Evolutionary conservation across 352 stramenopile species (phyloP).

Genomic region (Halophytophthora batemanensis): DNA sequence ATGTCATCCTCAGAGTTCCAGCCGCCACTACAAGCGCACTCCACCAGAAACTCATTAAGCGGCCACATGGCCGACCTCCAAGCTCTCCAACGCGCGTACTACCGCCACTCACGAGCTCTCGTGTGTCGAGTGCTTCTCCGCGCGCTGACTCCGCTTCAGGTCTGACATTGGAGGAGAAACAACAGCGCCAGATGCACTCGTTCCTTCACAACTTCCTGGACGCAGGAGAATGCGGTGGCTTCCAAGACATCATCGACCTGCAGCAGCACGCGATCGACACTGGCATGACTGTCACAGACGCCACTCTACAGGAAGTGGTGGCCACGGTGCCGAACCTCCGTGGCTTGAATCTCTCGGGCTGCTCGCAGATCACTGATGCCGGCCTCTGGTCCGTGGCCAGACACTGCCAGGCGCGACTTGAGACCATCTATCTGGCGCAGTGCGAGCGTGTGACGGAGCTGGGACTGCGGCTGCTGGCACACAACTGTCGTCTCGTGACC

Average conservation of each 20-base stretch:
- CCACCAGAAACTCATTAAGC: slow-evolving; percentile 33
- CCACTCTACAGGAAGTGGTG: slow-evolving; percentile 89
- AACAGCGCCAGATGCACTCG: slow-evolving; percentile 81
- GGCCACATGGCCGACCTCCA: slow-evolving; percentile 15
- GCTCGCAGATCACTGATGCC: slow-evolving; percentile 83
- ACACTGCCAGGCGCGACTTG: slow-evolving; percentile 55
- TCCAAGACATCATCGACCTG: slow-evolving; percentile 79
- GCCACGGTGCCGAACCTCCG: slow-evolving; percentile 62
- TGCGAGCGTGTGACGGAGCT: slow-evolving; percentile 86
- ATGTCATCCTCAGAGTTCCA: slow-evolving; percentile 3
- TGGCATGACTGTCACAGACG: slow-evolving; percentile 84
- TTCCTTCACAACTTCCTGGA: slow-evolving; percentile 91
- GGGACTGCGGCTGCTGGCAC: slow-evolving; percentile 83
- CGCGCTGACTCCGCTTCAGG: slow-evolving; percentile 1
- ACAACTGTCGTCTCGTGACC: slow-evolving; percentile 78
- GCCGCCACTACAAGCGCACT: background rate
- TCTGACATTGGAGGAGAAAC: slow-evolving; percentile 54
- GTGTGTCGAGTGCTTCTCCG: too few relatives aligned
- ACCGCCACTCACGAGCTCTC: background rate
- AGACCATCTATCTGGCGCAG: slow-evolving; percentile 75
- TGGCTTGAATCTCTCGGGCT: slow-evolving; percentile 61
- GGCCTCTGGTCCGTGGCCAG: slow-evolving; percentile 84
- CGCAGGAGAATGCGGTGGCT: slow-evolving; percentile 61
- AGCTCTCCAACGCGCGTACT: slow-evolving; percentile 1
- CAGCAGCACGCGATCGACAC: slow-evolving; percentile 85